Base-by-base conservation (phyloP, 1,284 basidiomycete species). In the Cutaneotrichosporon sp. region DNA sequence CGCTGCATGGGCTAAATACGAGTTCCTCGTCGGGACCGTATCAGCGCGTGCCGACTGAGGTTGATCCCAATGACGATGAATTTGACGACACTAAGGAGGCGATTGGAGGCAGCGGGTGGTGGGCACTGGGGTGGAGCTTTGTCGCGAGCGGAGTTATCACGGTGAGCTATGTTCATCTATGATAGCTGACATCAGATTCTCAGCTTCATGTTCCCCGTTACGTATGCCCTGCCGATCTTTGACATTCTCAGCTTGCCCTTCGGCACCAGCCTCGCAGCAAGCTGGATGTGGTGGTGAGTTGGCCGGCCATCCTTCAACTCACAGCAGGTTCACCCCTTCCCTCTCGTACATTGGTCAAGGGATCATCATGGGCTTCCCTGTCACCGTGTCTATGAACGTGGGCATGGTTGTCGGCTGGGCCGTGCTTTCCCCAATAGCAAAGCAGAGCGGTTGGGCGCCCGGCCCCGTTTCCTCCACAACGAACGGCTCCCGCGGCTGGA, bases 391-490 rank as follows among this genome's bases (percentile, higher is more conserved):
- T 67, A 97, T 97, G 93, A 92, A 87, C 62, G 71, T 90, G 49
- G 92, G 93, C 32, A 96, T 96, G 87, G 62, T 97, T n/a, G 84
- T 90, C 2, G 93, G 93, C 12, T 97, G 94, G 93, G 91, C 82
- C 3, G 76, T 97, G 22, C 79, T 97, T 19, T 90, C 90, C 0
- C 93, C 93, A 0, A 67, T 97, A 11, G 82, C 91, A 2, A 91
- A 91, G 65, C 66, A 81, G 42, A 71, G 78, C 1, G 90, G 89
- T 5, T 96, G 92, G 92, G 91, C 92, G 0, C 89, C 91, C 24
- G 92, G 90, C 0, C 83, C 85, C 3, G 88, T 92, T 1, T 82
- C 84, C 0, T 87, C 90, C 61, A 89, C 90, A 79, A 81, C 85
- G 2, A 80, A 80, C 52, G 92, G 92, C 31, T 84, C 90, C 17